Evolutionary conservation across 176 grass and related monocot species (phyloP).

Genomic region (Cymbopogon citratus): DNA sequence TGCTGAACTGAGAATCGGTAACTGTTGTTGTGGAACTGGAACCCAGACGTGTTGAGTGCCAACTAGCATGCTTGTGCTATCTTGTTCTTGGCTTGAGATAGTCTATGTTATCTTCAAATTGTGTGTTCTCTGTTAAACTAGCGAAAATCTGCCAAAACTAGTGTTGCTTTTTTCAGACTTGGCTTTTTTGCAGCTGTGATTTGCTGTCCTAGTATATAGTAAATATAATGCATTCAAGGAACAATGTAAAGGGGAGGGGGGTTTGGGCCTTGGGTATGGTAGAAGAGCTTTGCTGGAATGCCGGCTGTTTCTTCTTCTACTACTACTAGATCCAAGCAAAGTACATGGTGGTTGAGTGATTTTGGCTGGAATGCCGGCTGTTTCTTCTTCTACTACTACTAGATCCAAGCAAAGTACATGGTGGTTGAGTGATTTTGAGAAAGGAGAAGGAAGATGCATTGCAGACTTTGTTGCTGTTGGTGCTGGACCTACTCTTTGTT

Average conservation of each 20-base stretch:
- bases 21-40: neutral
- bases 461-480: neutral
- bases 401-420: too few species aligned
- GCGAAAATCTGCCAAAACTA: neutral
- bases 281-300: too few species aligned
- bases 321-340: too few species aligned
- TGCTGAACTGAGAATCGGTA: neutral
- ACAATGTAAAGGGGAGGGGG: neutral
- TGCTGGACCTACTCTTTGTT: neutral
- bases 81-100: neutral
- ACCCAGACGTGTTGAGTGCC: neutral
- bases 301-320: too few species aligned
- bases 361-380: too few species aligned
- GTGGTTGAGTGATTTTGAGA: neutral
- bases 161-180: too few species aligned
- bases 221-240: too few species aligned
- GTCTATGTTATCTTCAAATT: neutral
- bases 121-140: neutral
- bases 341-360: too few species aligned
- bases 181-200: too few species aligned
- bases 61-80: neutral
- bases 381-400: too few species aligned
- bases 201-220: too few species aligned
- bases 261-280: neutral
- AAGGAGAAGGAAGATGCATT: neutral